A percentile compares a stretch with the other conserved stretches of the same genome.
Conservation (phyloP, 805 yeast species). For the Cyberlindnera samutprakarnensis region DNA sequence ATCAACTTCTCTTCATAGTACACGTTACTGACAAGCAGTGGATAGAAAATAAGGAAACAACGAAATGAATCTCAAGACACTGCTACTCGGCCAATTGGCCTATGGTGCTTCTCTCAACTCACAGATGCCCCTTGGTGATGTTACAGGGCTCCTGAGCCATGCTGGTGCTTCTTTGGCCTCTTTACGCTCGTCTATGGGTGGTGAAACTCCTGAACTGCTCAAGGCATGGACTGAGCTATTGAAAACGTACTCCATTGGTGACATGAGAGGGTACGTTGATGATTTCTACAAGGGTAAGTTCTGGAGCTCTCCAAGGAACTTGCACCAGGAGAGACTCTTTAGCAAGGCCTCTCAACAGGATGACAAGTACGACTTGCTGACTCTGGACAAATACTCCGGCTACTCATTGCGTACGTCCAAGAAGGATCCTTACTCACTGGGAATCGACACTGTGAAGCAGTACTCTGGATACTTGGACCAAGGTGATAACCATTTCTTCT, state of each 20-base stretch:
- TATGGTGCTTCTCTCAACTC: constrained; percentile 9
- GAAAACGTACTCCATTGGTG: constrained; percentile 24
- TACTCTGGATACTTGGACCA: constrained; percentile 80
- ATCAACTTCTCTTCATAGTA: too few species aligned
- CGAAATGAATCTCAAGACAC: constrained; percentile 4
- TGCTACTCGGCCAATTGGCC: constrained; percentile 6
- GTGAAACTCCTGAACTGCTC: constrained; percentile 8
- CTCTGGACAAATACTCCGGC: constrained; percentile 6
- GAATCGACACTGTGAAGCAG: constrained; percentile 75
- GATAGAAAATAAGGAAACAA: too few species aligned
- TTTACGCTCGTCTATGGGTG: constrained; percentile 3
- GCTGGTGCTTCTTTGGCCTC: constrained; percentile 7
- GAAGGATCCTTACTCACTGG: constrained; percentile 41
- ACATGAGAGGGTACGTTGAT: constrained; percentile 8
- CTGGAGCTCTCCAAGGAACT: constrained; percentile 14
- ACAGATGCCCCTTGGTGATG: constrained; percentile 8
- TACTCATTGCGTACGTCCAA: constrained; percentile 14
- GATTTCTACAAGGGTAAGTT: constrained; percentile 7
- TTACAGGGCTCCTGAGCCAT: constrained; percentile 4
- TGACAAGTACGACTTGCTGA: constrained; percentile 4
- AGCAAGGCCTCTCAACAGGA: too few species aligned
- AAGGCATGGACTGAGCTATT: constrained; percentile 24
- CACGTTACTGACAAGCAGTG: too few species aligned
- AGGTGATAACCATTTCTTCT: constrained; percentile 73
- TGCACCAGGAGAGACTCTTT: constrained; percentile 7